Conservation (phyloP, 116 monocot species). For the Zostera marina region DNA sequence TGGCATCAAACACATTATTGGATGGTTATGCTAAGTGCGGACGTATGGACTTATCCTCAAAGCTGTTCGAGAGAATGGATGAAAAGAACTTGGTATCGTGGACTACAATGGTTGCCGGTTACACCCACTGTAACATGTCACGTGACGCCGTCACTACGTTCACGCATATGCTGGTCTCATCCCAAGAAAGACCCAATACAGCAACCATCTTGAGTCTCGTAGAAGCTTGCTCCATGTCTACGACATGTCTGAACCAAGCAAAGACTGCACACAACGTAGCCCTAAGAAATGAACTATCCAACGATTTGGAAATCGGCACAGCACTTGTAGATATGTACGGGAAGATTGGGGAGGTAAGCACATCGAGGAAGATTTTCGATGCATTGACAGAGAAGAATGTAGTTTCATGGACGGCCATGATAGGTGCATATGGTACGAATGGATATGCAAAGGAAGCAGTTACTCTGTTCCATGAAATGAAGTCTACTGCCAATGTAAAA, state of each 20-base stretch:
- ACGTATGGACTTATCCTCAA: conserved; percentile 19
- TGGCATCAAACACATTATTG: conserved; percentile 43
- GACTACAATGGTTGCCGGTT: conserved; percentile 62
- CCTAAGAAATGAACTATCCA: conserved; percentile 16
- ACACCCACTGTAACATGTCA: conserved; percentile 25
- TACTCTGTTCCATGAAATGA: conserved; percentile 28
- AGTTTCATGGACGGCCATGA: conserved; percentile 55
- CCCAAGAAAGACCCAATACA: conserved; percentile 26
- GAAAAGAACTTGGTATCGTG: conserved; percentile 49
- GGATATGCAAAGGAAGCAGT: conserved; percentile 39
- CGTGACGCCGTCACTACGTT: conserved; percentile 39
- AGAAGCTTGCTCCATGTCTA: conserved; percentile 44
- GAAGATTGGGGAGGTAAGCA: conserved; percentile 36
- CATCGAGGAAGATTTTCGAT: conserved; percentile 32
- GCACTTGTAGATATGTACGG: conserved; percentile 49
- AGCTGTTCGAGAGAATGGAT: conserved; percentile 31
- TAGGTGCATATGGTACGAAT: conserved; percentile 51
- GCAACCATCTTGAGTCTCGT: conserved; percentile 44
- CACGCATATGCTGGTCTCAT: conserved; percentile 17
- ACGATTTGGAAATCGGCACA: conserved; percentile 35
- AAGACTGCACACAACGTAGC: conserved; percentile 33
- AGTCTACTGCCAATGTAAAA: conserved; percentile 9
- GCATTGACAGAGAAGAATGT: conserved; percentile 33
- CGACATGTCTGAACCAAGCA: conserved; percentile 29
- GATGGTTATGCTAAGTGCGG: conserved; percentile 63